Base-by-base conservation (phyloP, 2,329 filamentous ascomycete species). In the Trichothecium roseum region DNA sequence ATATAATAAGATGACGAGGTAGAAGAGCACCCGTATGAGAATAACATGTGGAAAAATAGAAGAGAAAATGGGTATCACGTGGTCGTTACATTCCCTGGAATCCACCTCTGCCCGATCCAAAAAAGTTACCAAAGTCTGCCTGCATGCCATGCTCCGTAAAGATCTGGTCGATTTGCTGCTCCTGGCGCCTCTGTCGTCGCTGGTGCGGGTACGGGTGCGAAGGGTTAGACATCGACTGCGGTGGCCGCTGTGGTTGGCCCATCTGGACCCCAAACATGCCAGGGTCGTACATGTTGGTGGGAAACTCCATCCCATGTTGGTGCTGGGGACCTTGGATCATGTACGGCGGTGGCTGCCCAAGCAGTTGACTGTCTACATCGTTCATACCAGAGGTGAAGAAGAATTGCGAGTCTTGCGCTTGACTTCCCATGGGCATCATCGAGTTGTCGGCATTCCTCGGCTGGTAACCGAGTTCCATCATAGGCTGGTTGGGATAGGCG, bases 401-500 rank as follows among this genome's bases (percentile, higher is more conserved):
- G 42, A 72, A 72, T 32, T 64, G 61, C 38, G 60, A 52, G 18
- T 62, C 57, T 35, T 54, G 49, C 7, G 42, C 42, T 13, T 53
- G 54, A 6, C 54, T 40, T 34, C 48, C 48, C 41, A 53, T 44
- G 22, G 41, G 38, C 20, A 24, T 24, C 20, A 24, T 24, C 20
- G 20, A 24, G 20, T 24, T 24, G 41, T 56, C 45, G 44, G 55
- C 42, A 37, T 52, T 46, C 41, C 55, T 56, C 18, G 50, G 45
- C 18, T 57, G 56, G 45, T 55, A 62, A 8, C 66, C 66, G 28
- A 73, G 63, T 45, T 74, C 66, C 62, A 81, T 78, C 63, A 81
- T 74, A 1, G 81, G 78, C 44, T 85, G 81, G 48, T 81, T 85
- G 0, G 82, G 83, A 48, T 89, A 91, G 0, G 79, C 81, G 42